Evolutionary conservation across 495 filamentous ascomycete genomes (phyloP), one percentile per base, ranked within the genome.

Genomic region (Talaromyces thailandensis): DNA sequence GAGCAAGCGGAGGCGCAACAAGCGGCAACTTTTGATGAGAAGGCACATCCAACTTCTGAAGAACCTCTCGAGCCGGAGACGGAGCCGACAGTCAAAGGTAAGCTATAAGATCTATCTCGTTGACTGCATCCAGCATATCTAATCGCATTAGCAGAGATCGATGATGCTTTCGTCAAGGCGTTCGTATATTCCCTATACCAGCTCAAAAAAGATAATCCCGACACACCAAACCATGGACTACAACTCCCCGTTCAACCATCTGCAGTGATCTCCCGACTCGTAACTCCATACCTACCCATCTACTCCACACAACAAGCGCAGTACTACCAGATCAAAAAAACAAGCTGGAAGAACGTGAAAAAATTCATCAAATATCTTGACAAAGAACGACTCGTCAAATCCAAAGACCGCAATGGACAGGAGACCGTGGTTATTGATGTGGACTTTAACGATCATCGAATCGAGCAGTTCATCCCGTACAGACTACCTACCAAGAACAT

Each of bases 311-410:
- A 79, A 24, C 79, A 85, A 68, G 75, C 80, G 12, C 79, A 84
- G 26, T 83, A 76, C 24, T 79, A 89, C 32, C 81, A 84, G 65
- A 86, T 91, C 68, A 91, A 90, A 74, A 90, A 88, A 71, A 87
- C 87, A 6, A 87, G 81, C 70, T 88, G 86, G 82, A 91, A 90
- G 72, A 90, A 84, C 60, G 79, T 85, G 48, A 86, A 84, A 63
- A 90, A 89, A 63, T 90, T 90, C 69, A 84, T 90, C 71, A 90
- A 90, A 68, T 71, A 81, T 32, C 71, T 91, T 8, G 88, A 89
- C 68, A 90, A 89, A 67, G 73, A 83, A 58, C 68, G 76, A 6
- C 68, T 89, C 12, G 69, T 90, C 48, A 88, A 84, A 64, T 81
- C 79, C 32, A 90, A 90, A 68, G 86, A 89, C 31, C 81, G 84